A percentile compares a stretch with the other conserved stretches of the same genome.
These are phyloP conservation scores for Paramyrothecium roridum DNA, from an alignment of 2,329 filamentous ascomycete species.

Conservation along the genomic window DNA sequence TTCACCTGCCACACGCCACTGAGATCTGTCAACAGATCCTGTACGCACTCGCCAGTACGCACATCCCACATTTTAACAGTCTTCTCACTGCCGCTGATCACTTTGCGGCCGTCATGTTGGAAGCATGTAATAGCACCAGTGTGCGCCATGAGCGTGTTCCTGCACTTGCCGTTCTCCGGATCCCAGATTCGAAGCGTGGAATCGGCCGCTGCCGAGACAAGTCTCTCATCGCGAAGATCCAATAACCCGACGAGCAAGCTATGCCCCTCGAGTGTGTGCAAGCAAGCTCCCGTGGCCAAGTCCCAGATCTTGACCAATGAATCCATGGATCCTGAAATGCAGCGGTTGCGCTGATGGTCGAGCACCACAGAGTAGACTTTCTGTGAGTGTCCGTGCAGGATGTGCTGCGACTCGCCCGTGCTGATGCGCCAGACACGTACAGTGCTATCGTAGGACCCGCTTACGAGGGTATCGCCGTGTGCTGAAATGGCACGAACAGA, in stretches of 20 bases:
- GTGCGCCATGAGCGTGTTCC: slow-evolving; percentile 85
- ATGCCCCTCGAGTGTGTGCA: slow-evolving; percentile 91
- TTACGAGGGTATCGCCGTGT: slow-evolving; percentile 92
- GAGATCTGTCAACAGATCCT: slow-evolving; percentile 88
- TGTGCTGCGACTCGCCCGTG: slow-evolving; percentile 82
- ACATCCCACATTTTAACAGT: slow-evolving; percentile 99
- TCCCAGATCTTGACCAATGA: slow-evolving; percentile 98
- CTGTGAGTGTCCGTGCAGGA: slow-evolving; percentile 79
- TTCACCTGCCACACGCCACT: slow-evolving; percentile 99
- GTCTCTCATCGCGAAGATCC: slow-evolving; percentile 81
- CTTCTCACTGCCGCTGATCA: slow-evolving; percentile 92
- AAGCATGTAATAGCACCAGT: slow-evolving; percentile 98
- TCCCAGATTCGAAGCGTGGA: slow-evolving; percentile 97
- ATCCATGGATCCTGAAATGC: slow-evolving; percentile 98
- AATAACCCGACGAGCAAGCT: slow-evolving; percentile 87
- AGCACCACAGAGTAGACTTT: slow-evolving; percentile 98
- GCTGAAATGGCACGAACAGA: slow-evolving; percentile 96
- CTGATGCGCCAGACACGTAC: slow-evolving; percentile 98
- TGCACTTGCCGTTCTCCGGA: slow-evolving; percentile 86
- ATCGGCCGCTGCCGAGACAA: slow-evolving; percentile 93
- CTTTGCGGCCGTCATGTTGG: slow-evolving; percentile 94
- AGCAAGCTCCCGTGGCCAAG: slow-evolving; percentile 75
- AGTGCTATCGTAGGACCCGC: slow-evolving; percentile 92
- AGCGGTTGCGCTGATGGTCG: slow-evolving; percentile 86
- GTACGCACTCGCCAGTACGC: slow-evolving; percentile 83